Evolutionary conservation across 345 rosid genomes (phyloP).

Genomic region (Salix koriyanagi): DNA sequence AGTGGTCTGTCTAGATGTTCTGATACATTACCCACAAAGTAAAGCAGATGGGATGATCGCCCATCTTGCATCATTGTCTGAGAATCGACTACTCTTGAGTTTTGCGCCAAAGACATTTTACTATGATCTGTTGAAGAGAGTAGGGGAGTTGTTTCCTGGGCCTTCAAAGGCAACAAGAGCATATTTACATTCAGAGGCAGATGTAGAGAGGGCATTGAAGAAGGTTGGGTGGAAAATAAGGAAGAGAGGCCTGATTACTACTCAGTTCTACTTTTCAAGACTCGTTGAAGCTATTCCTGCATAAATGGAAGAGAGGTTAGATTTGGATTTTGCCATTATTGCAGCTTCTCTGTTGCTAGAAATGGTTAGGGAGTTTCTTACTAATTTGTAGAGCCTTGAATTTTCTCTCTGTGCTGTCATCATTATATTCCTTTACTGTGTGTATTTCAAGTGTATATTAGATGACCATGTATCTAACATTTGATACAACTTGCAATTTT

Average conservation of each 20-base stretch:
- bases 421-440: not conserved
- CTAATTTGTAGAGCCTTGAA: constrained; percentile 15
- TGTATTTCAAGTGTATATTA: constrained; percentile 11
- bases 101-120: constrained; percentile 93
- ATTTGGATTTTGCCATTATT: constrained; percentile 1
- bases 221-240: constrained; percentile 91
- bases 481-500: not conserved
- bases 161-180: constrained; percentile 98
- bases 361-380: not conserved
- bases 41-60: constrained; percentile 94
- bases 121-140: constrained; percentile 68
- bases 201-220: constrained; percentile 70
- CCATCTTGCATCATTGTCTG: constrained; percentile 88
- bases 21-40: constrained; percentile 90
- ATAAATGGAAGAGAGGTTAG: constrained; percentile 33
- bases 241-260: constrained; percentile 67
- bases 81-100: constrained; percentile 69
- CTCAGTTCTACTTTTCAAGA: constrained; percentile 82
- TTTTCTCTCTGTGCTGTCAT: not conserved
- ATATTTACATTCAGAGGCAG: constrained; percentile 82
- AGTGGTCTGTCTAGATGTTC: constrained; percentile 81
- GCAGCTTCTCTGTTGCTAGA: not conserved
- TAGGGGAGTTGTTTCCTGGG: constrained; percentile 92
- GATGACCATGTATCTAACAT: constrained; percentile 10
- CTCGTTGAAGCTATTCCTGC: constrained; percentile 81